Percentiles rank a stretch among this genome's conserved stretches.
Evolutionary conservation across 495 filamentous ascomycete species (phyloP).

Genomic region (Daldinia bambusicola): DNA sequence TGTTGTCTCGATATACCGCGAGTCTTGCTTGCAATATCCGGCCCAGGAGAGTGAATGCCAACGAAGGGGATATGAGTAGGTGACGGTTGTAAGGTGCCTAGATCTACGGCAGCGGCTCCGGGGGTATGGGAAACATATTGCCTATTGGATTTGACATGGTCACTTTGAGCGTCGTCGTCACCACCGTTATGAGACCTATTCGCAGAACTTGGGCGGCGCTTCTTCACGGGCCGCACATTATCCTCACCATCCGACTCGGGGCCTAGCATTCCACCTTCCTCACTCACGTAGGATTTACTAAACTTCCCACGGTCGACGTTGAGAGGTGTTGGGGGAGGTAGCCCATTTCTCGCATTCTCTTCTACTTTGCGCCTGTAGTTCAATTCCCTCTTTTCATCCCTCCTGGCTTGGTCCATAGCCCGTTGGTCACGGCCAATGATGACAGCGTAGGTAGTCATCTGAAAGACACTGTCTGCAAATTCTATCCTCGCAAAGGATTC

Average conservation of each 20-base stretch:
- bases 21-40: slow-evolving; percentile 65
- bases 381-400: slow-evolving; percentile 54
- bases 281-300: slow-evolving; percentile 64
- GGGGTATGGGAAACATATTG: slow-evolving; percentile 63
- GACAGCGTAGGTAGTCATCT: slow-evolving; percentile 64
- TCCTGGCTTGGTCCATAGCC: slow-evolving; percentile 56
- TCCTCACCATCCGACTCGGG: slow-evolving; percentile 61
- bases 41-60: slow-evolving; percentile 78
- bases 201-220: slow-evolving; percentile 47
- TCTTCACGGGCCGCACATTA: slow-evolving; percentile 52
- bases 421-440: slow-evolving; percentile 61
- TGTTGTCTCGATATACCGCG: slow-evolving; percentile 88
- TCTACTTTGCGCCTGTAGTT: slow-evolving; percentile 52
- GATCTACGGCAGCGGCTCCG: slow-evolving; percentile 61
- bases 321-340: slow-evolving; percentile 54
- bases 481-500: slow-evolving; percentile 63
- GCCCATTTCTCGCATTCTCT: slow-evolving; percentile 52
- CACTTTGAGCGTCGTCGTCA: slow-evolving; percentile 45
- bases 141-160: slow-evolving; percentile 53
- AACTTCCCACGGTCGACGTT: slow-evolving; percentile 55
- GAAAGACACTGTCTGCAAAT: slow-evolving; percentile 62
- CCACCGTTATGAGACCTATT: slow-evolving; percentile 39
- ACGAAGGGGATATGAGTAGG: slow-evolving; percentile 77
- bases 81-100: slow-evolving; percentile 62
- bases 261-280: slow-evolving; percentile 63